Evolutionary conservation across 192 early-diverging fungal species (phyloP).

Genomic region (Endogone sp.): DNA sequence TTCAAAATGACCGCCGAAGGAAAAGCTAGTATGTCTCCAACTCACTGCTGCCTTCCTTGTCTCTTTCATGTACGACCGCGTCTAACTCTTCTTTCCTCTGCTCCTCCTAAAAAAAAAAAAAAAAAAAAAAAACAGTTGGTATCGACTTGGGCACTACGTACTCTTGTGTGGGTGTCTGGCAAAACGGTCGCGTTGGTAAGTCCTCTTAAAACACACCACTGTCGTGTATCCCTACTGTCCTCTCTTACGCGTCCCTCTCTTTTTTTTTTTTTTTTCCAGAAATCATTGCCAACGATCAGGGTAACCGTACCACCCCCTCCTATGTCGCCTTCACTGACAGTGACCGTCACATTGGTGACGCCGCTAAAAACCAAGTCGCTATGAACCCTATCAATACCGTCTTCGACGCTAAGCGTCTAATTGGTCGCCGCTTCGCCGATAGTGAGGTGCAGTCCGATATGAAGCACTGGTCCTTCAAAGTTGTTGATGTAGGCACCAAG

Average conservation of each 20-base stretch:
- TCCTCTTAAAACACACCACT: too few relatives aligned
- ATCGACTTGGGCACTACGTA: constrained; percentile 94
- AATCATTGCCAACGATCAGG: constrained; percentile 99
- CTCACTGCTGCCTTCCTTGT: too few relatives aligned
- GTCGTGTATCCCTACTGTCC: too few relatives aligned
- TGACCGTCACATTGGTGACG: constrained; percentile 99
- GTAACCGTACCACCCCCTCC: constrained; percentile 98
- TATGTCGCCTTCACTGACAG: constrained; percentile 97
- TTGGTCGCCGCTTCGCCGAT: constrained; percentile 92
- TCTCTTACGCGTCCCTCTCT: neutral
- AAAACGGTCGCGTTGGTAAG: constrained; percentile 43
- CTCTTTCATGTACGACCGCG: too few relatives aligned
- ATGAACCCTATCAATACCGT: constrained; percentile 99
- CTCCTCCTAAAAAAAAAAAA: too few relatives aligned
- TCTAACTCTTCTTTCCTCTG: too few relatives aligned
- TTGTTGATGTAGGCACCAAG: constrained; percentile 85
- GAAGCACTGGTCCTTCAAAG: constrained; percentile 98
- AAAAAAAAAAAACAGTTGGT: constrained; percentile 42
- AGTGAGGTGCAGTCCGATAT: constrained; percentile 97
- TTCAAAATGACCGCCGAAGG: too few relatives aligned
- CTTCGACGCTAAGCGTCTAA: constrained; percentile 97
- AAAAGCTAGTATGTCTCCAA: too few relatives aligned
- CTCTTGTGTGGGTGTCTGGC: constrained; percentile 87
- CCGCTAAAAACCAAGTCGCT: constrained; percentile 98
- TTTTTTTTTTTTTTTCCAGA: constrained; percentile 56